These are phyloP conservation scores for Diplogelasinospora grovesii DNA, from an alignment of 495 filamentous ascomycete genomes.

Conservation along the genomic window DNA sequence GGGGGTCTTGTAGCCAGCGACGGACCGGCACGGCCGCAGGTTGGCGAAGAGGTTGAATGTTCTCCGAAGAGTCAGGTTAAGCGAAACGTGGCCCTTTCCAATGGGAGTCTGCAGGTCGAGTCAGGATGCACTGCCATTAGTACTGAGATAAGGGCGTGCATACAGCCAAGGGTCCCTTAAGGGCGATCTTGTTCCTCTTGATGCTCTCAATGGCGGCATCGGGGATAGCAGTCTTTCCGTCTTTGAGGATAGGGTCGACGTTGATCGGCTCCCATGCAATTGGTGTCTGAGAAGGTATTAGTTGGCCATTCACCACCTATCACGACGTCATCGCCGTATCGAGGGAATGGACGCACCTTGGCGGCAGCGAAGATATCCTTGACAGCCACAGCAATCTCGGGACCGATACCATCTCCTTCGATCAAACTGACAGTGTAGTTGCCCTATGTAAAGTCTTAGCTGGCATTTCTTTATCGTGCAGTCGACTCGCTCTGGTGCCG, in stretches of 20 bases:
- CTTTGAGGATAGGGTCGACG: constrained; percentile 85
- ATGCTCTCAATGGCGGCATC: constrained; percentile 87
- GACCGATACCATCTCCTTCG: constrained; percentile 97
- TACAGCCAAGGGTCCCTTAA: constrained; percentile 97
- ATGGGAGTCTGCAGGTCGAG: constrained; percentile 69
- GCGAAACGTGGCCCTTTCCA: constrained; percentile 97
- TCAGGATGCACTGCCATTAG: constrained; percentile 8
- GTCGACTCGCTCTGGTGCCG: constrained; percentile 2
- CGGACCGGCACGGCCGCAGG: constrained; percentile 91
- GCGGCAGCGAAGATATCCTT: constrained; percentile 97
- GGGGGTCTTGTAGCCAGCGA: constrained; percentile 95
- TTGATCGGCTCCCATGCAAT: constrained; percentile 96
- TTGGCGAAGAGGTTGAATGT: constrained; percentile 99
- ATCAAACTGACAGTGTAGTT: constrained; percentile 94
- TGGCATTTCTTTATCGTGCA: too few relatives aligned
- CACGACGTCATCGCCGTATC: constrained; percentile 12
- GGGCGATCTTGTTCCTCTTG: constrained; percentile 84
- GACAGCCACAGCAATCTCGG: constrained; percentile 93
- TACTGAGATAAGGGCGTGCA: constrained; percentile 21
- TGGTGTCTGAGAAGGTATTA: constrained; percentile 56
- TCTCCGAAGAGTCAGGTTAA: constrained; percentile 95
- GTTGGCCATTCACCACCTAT: neutral
- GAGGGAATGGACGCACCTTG: constrained; percentile 51
- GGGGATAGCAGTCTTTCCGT: constrained; percentile 85
- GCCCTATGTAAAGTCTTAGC: constrained; percentile 51